Base-by-base conservation (phyloP, 225 moss, liverwort and hornwort genomes). In the Straminergon stramineum region DNA sequence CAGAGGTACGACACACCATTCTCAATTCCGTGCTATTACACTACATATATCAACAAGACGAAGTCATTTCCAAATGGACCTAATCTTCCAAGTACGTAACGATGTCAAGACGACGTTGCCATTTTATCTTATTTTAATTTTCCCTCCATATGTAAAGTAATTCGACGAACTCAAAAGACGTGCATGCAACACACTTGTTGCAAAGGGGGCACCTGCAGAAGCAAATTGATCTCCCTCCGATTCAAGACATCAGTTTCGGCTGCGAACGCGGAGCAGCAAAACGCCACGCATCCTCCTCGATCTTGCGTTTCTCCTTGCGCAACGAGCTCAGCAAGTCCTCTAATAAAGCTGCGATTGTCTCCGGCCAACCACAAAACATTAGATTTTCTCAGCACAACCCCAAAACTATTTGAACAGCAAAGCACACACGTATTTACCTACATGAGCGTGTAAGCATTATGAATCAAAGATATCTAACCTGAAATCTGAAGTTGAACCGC, bases 271-370 rank as follows among this genome's bases (percentile, higher is more conserved):
- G 92, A 84, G 93, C 94, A 73, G 81, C 91, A 75, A 93, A 92
- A 37, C 93, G 93, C 94, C 94, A 95, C 20, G 92, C 91, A 88
- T 95, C 93, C 90, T 95, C 93, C 87, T 95, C 94, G 41, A 95
- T 90, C 87, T 92, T 95, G 51, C 70, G 90, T 75, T 86, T 93
- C 84, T 95, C 94, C 76, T 93, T 95, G 80, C 88, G 91, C 83
- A 95, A 86, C 45, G 91, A 92, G 69, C 60, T 85, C 86, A 95
- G 89, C 81, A 95, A 87, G 64, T 92, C 93, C 84, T 93, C 94
- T 88, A 91, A 69, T 83, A 95, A 90, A 89, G 92, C 94, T 95
- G 84, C 75, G 45, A 65, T 74, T 74, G 34, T 56, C 82, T 65
- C 88, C 61, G 62, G 39, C 64, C 85, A 78, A 84, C 14, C 79